These are phyloP conservation scores for Didymellaceae sp. DNA, from an alignment of 2,329 filamentous ascomycete species.

Conservation along the genomic window DNA sequence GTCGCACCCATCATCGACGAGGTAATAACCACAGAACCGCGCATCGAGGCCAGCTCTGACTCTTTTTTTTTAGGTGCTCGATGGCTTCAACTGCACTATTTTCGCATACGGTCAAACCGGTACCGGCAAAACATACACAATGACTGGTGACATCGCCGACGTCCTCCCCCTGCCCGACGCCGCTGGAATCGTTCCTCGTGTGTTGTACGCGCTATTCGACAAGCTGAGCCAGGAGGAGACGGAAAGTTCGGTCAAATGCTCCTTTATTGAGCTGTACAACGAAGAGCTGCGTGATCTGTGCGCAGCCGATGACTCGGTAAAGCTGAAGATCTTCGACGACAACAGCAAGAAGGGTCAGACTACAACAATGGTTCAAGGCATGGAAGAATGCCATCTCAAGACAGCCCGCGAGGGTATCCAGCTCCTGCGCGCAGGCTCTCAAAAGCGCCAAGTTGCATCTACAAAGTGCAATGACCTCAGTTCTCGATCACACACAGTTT, in stretches of 20 bases:
- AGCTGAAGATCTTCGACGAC: constrained; percentile 94
- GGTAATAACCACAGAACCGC: constrained; percentile 55
- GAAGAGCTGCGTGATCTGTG: constrained; percentile 93
- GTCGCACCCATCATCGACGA: constrained; percentile 92
- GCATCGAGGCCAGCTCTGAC: constrained; percentile 11
- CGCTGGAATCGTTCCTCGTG: constrained; percentile 93
- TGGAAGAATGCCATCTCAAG: constrained; percentile 95
- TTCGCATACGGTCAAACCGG: constrained; percentile 98
- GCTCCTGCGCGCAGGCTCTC: constrained; percentile 84
- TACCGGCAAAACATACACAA: constrained; percentile 98
- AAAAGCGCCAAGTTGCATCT: constrained; percentile 95
- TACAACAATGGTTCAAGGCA: constrained; percentile 89
- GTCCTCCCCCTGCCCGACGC: constrained; percentile 88
- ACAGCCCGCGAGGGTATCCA: constrained; percentile 85
- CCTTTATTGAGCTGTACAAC: constrained; percentile 98
- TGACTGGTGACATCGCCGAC: constrained; percentile 97
- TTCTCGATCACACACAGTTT: constrained; percentile 95
- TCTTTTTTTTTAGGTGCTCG: constrained; percentile 71
- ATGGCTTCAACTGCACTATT: constrained; percentile 96
- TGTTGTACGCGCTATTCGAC: constrained; percentile 83
- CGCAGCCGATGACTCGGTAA: constrained; percentile 78
- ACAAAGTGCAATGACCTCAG: constrained; percentile 99
- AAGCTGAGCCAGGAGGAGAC: constrained; percentile 78
- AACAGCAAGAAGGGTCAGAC: constrained; percentile 82
- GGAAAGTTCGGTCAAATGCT: constrained; percentile 93